Evolutionary conservation across 1,139 yeast genomes (phyloP).

Genomic region (Tardiomyces digboiensis): DNA sequence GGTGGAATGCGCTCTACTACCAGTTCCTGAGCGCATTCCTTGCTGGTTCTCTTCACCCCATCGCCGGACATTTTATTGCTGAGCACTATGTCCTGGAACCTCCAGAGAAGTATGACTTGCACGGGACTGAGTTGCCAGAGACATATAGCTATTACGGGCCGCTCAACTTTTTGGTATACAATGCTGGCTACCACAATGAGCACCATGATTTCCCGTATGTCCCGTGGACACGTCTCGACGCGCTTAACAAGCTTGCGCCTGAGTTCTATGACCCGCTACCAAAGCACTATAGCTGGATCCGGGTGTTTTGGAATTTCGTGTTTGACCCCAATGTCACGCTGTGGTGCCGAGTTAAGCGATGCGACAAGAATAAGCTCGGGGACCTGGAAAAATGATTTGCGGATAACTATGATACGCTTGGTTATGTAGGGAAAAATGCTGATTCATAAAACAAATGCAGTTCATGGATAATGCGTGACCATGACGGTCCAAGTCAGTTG

Average conservation of each 20-base stretch:
- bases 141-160: conserved; percentile 86
- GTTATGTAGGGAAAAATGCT: too few species aligned
- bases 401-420: too few species aligned
- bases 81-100: conserved; percentile 78
- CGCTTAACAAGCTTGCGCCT: conserved; percentile 53
- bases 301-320: conserved; percentile 65
- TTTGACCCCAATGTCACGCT: conserved; percentile 57
- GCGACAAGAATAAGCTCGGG: neutral
- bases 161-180: conserved; percentile 73
- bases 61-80: conserved; percentile 93
- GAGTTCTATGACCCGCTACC: conserved; percentile 85
- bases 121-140: conserved; percentile 44
- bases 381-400: too few species aligned
- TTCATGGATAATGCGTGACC: too few species aligned
- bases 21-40: conserved; percentile 69
- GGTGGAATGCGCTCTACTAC: conserved; percentile 55
- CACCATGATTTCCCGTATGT: conserved; percentile 94
- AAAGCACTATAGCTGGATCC: conserved; percentile 66
- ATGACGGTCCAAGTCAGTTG: too few species aligned
- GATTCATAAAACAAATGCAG: too few species aligned
- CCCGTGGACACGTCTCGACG: conserved; percentile 79
- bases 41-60: conserved; percentile 90
- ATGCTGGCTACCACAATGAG: conserved; percentile 90
- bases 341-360: conserved; percentile 75
- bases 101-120: conserved; percentile 26